phyloP scores from a whole-genome alignment of 495 filamentous ascomycete genomes.

The Penicillium chermesinum region DNA sequence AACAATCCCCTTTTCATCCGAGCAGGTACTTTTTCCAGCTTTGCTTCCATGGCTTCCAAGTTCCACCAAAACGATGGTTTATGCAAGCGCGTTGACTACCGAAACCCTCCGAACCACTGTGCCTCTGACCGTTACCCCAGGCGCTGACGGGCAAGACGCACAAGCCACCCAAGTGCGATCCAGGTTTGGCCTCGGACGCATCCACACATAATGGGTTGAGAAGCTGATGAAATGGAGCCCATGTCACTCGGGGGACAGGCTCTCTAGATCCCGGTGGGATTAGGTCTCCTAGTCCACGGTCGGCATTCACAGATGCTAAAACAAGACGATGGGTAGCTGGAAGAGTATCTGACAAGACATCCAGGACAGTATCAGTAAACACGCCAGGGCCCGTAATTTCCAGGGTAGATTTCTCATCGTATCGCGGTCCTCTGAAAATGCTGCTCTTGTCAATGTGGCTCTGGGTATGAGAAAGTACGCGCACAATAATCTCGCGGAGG shows the following conservation, averaged over 20 bases:
- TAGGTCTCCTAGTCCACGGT: conserved; percentile 25
- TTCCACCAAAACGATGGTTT: conserved; percentile 37
- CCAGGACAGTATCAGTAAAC: conserved; percentile 39
- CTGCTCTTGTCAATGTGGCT: conserved; percentile 14
- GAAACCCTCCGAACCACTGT: conserved; percentile 34
- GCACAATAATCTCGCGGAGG: conserved; percentile 30
- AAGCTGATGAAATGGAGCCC: conserved; percentile 39
- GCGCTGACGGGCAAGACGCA: conserved; percentile 39
- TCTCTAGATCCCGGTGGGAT: conserved; percentile 3
- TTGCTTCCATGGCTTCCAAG: conserved; percentile 43
- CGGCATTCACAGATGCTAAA: conserved; percentile 21
- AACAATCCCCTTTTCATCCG: conserved; percentile 8
- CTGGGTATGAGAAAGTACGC: conserved; percentile 32
- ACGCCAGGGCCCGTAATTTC: conserved; percentile 38
- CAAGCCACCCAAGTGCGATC: conserved; percentile 28
- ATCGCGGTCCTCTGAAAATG: conserved; percentile 10
- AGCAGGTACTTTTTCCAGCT: conserved; percentile 32
- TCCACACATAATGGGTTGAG: conserved; percentile 31
- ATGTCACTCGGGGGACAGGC: conserved; percentile 31
- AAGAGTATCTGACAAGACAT: conserved; percentile 31
- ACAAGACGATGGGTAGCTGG: conserved; percentile 27
- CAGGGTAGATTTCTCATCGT: conserved; percentile 27
- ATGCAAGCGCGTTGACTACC: conserved; percentile 32
- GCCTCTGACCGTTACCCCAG: conserved; percentile 43
- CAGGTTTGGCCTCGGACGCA: conserved; percentile 15